Evolutionary conservation across 2,329 filamentous ascomycete species (phyloP), one percentile per base, ranked within the genome.

Genomic region (Epichloe festucae): DNA sequence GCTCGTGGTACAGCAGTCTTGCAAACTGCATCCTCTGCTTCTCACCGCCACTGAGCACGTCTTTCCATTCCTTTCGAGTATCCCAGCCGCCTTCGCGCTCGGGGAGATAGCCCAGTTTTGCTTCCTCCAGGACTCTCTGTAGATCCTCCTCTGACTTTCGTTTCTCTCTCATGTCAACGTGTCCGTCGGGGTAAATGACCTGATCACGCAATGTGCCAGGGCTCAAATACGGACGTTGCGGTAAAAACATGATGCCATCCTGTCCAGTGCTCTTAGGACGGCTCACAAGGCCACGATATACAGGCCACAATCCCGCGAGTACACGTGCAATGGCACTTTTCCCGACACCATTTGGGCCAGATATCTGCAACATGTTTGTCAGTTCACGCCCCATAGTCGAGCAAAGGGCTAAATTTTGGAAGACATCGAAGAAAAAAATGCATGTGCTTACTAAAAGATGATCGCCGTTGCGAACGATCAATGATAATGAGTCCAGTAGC

Each of bases 211-310:
- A 75, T 1, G 93, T 97, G 38, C 93, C 93, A 21, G 91, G 86
- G 65, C 84, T 91, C 36, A 97, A 79, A 62, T 97, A 97, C 0
- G 91, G 89, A 15, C 91, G 79, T 66, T 98, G 93, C 0, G 93
- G 93, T 11, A 98, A 77, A 70, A 98, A 97, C 90, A 98, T 97
- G 70, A 98, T 95, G 53, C 93, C 93, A 57, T 97, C 91, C 55
- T 84, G 77, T 40, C 89, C 89, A 42, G 81, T 79, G 40, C 73
- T 77, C 62, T 93, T 88, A 3, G 93, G 91, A 1, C 90, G 82
- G 53, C 87, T 94, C 17, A 96, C 88, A 2, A 98, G 75, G 3
- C 93, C 93, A 44, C 93, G 85, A 65, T 97, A 98, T 0, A 94
- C 86, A 0, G 93, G 94, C 93, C 94, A 98, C 10, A 98, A 74